Evolutionary conservation across 129 eudicot species (phyloP).

Genomic region (Flaveria brownii): DNA sequence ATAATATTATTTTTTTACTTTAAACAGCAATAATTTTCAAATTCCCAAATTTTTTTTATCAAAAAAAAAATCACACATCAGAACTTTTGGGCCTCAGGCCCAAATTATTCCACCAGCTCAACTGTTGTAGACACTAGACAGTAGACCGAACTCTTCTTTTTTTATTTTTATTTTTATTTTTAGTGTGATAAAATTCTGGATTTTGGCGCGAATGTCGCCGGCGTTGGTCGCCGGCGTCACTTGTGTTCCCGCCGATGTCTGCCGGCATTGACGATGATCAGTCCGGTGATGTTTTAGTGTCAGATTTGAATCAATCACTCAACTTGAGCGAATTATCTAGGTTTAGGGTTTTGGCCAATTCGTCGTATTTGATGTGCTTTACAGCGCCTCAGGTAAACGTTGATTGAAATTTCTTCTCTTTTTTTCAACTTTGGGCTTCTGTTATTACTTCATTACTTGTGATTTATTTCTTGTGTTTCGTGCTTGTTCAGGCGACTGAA

Average conservation of each 20-base stretch:
- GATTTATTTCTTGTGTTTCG: not conserved
- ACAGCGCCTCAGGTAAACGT: slow-evolving; percentile 56
- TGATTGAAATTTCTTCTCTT: too few relatives aligned
- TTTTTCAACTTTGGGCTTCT: not conserved
- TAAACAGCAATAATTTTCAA: too few relatives aligned
- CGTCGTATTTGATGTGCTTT: slow-evolving; percentile 71
- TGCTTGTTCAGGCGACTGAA: slow-evolving; percentile 51
- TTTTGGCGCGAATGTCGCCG: slow-evolving; percentile 32
- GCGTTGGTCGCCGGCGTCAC: not conserved
- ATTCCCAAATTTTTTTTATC: too few relatives aligned
- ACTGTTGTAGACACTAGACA: too few relatives aligned
- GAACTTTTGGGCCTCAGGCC: too few relatives aligned
- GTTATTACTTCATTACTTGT: not conserved
- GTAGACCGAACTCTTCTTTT: too few relatives aligned
- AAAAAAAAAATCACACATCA: too few relatives aligned
- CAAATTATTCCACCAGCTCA: too few relatives aligned
- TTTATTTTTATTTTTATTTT: too few relatives aligned
- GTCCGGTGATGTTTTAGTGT: slow-evolving; percentile 34
- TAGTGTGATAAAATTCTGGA: not conserved
- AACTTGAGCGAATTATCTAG: slow-evolving; percentile 51
- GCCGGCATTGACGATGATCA: slow-evolving; percentile 27
- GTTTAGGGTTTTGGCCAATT: slow-evolving; percentile 54
- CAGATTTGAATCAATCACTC: slow-evolving; percentile 52
- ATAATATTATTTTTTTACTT: too few relatives aligned
- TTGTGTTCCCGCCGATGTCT: slow-evolving; percentile 43